Base-by-base conservation (phyloP, 2,329 filamentous ascomycete species). In the Xylaria sp. region DNA sequence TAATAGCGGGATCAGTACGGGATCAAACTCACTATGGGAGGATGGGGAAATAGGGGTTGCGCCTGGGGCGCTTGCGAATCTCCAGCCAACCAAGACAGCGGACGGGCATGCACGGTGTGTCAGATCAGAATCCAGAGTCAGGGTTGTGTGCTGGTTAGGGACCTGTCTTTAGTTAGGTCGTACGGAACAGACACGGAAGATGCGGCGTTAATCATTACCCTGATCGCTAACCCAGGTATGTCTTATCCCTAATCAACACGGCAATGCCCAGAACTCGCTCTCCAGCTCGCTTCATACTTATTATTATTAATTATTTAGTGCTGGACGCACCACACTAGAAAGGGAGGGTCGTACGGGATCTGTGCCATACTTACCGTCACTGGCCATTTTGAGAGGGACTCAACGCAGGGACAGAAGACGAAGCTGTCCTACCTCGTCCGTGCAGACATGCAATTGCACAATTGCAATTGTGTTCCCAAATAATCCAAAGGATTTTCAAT, bases 41-140 rank as follows among this genome's bases (percentile, higher is more conserved):
- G 39, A 61, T 48, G 15, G 46, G 32, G 39, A 41, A 59, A 55
- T 63, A 54, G 57, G 63, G 63, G 57, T 57, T 61, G 63, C 63
- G 63, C 23, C 66, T 65, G 57, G 63, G 58, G 66, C 62, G 61
- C 32, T 68, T 69, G 57, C 20, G 10, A 48, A 48, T 62, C 54
- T 28, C 64, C 55, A 55, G 58, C 71, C 67, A 71, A 59, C 71
- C 66, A 73, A 70, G 62, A 57, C 63, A 46, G 55, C 28, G 20
- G 44, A 39, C 23, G 37, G 46, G 56, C 56, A 46, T 59, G 55
- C 55, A 37, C 50, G 55, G 54, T 52, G 44, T 59, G 59, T 63
- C 59, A 63, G 65, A n/a, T 41, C 54, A 61, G 39, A 66, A 60
- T 25, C 39, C 23, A 58, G 39, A 32, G 39, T 55, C 61, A 59